These are phyloP conservation scores for Dendrobium chrysotoxum DNA, from an alignment of 106 monocot genomes.

Conservation along the genomic window DNA sequence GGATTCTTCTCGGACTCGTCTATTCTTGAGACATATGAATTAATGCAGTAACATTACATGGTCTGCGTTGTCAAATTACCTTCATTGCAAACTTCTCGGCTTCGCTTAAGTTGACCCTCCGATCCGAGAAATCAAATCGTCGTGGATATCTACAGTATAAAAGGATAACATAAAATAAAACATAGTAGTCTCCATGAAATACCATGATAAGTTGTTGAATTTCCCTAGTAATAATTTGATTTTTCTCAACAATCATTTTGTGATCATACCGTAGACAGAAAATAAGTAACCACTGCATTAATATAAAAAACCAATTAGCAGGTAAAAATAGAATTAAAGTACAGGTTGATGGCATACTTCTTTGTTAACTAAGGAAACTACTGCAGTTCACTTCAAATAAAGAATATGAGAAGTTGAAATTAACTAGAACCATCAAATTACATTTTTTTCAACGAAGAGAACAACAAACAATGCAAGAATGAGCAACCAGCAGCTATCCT, in stretches of 20 bases:
- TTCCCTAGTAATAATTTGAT: neutral
- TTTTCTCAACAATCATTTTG: neutral
- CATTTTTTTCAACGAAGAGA: conserved; percentile 91
- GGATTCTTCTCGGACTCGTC: too few species aligned
- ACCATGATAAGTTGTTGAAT: neutral
- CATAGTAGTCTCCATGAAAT: neutral
- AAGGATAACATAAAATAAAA: neutral
- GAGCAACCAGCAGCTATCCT: conserved; percentile 65
- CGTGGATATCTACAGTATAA: conserved; percentile 54
- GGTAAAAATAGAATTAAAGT: neutral
- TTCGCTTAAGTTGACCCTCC: conserved; percentile 64
- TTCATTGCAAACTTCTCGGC: conserved; percentile 59
- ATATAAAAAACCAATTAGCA: neutral
- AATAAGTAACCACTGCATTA: conserved; percentile 65
- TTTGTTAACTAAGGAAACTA: neutral
- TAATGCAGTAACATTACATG: too few species aligned
- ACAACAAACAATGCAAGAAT: conserved; percentile 77
- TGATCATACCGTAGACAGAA: conserved; percentile 67
- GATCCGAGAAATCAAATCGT: conserved; percentile 60
- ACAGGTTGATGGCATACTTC: neutral
- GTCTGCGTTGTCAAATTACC: too few species aligned
- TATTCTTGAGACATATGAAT: too few species aligned
- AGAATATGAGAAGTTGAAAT: neutral
- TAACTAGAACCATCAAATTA: conserved; percentile 19
- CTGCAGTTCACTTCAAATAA: neutral